phyloP scores from a whole-genome alignment of 1,139 yeast genomes.

The Geotrichum fermentans region DNA sequence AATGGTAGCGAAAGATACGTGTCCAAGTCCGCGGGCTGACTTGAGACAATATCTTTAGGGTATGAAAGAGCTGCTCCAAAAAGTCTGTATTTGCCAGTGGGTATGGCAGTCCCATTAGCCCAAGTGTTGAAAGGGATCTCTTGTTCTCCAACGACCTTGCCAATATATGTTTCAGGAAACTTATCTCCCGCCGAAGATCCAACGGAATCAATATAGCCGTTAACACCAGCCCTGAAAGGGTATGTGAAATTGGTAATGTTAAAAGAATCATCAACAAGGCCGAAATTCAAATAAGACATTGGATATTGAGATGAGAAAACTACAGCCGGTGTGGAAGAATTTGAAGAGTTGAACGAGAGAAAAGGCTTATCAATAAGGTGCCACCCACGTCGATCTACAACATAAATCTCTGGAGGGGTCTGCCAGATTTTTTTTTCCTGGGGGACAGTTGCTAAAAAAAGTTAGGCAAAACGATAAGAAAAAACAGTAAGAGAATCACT shows the following conservation, averaged over 20 bases:
- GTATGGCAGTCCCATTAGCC: slow-evolving; percentile 13
- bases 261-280: slow-evolving; percentile 13
- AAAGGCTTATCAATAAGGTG: background rate
- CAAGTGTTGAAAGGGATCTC: slow-evolving; percentile 12
- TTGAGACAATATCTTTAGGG: slow-evolving; percentile 14
- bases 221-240: slow-evolving; percentile 13
- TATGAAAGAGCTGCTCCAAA: slow-evolving; percentile 16
- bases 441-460: background rate
- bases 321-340: slow-evolving; percentile 3
- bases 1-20: slow-evolving; percentile 7
- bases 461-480: background rate
- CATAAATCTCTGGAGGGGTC: slow-evolving; percentile 7
- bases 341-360: slow-evolving; percentile 7
- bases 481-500: background rate
- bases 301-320: slow-evolving; percentile 7
- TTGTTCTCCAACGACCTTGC: slow-evolving; percentile 3
- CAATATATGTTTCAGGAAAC: slow-evolving; percentile 10
- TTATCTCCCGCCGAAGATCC: slow-evolving; percentile 7
- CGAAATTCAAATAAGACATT: slow-evolving; percentile 14
- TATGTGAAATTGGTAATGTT: slow-evolving; percentile 6
- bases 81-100: slow-evolving; percentile 9
- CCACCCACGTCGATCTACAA: slow-evolving; percentile 12
- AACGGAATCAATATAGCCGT: slow-evolving; percentile 15
- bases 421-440: slow-evolving; percentile 5
- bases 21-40: slow-evolving; percentile 8